Percentiles rank a stretch among this genome's conserved stretches.
phyloP scores from a whole-genome alignment of 2,329 filamentous ascomycete species.

The Achaetomium macrosporum region DNA sequence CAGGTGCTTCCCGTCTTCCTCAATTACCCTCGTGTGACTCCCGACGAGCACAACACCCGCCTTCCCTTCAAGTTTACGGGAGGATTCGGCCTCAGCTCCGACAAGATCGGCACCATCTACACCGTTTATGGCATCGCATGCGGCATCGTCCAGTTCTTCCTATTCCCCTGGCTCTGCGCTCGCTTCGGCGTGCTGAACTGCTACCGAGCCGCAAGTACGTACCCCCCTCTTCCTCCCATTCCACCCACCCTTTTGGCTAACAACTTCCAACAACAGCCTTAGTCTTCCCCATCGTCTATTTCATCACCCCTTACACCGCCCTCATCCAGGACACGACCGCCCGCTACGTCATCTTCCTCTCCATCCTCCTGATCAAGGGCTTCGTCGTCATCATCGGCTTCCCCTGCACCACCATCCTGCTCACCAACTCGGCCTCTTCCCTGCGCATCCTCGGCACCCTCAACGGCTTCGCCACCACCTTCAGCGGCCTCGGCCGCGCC shows the following conservation, averaged over 20 bases:
- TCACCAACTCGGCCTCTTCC: conserved; percentile 79
- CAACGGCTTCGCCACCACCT: conserved; percentile 83
- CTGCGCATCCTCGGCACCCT: conserved; percentile 76
- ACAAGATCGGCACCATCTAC: conserved; percentile 78
- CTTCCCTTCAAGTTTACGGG: conserved; percentile 78
- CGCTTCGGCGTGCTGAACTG: conserved; percentile 69
- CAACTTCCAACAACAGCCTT: conserved; percentile 37
- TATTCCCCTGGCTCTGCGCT: conserved; percentile 72
- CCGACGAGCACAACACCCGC: conserved; percentile 49
- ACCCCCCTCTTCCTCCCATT: not conserved
- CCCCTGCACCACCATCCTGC: conserved; percentile 80
- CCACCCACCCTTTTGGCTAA: not conserved
- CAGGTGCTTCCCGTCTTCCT: conserved; percentile 85
- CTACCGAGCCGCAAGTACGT: conserved; percentile 56
- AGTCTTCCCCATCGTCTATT: conserved; percentile 68
- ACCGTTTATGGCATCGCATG: conserved; percentile 75
- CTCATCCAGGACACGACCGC: conserved; percentile 44
- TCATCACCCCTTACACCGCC: conserved; percentile 75
- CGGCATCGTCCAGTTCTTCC: conserved; percentile 75
- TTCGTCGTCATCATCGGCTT: conserved; percentile 77
- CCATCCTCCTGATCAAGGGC: conserved; percentile 67
- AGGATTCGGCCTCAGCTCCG: conserved; percentile 69
- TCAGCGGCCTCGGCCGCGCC: conserved; percentile 74
- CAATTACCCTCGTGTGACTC: conserved; percentile 59
- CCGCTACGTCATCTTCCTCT: conserved; percentile 59